Conservation (phyloP, 306 rosid genomes). For the Arachis hypogaea region DNA sequence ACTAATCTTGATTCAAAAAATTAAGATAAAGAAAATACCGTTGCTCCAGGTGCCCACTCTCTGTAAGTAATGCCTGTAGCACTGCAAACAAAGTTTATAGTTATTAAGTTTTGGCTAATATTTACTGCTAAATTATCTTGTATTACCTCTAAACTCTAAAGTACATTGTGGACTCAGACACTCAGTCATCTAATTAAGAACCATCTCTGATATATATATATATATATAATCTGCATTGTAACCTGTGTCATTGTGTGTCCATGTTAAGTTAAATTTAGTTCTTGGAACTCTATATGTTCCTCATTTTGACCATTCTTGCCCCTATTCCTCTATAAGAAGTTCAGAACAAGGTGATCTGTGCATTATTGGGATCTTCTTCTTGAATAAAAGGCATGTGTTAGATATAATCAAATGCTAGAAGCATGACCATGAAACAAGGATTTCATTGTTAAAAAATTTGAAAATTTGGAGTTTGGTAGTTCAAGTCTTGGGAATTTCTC, state of each 20-base stretch:
- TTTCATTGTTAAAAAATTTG: background rate
- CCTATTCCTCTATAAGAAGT: no score
- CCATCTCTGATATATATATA: no score
- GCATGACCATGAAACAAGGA: background rate
- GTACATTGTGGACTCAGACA: no score
- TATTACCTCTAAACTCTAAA: background rate
- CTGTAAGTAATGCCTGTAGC: slow-evolving; percentile 86
- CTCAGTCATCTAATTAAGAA: no score
- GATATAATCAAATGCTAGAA: background rate
- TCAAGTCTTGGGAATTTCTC: background rate
- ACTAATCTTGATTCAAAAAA: slow-evolving; percentile 4
- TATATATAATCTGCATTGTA: background rate
- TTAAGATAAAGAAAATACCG: slow-evolving; percentile 55
- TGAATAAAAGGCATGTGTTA: no score
- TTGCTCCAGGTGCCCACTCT: slow-evolving; percentile 99
- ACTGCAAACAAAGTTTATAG: slow-evolving; percentile 57
- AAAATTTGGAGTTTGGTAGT: background rate
- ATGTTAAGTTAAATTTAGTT: background rate
- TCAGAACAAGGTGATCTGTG: no score
- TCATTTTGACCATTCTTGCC: background rate
- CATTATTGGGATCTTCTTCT: no score
- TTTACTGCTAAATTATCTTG: background rate
- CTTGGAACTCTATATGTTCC: background rate
- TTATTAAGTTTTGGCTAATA: background rate
- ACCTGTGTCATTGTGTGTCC: background rate